Conservation (phyloP, 257 asterid species). For the Solanum pinnatisectum region DNA sequence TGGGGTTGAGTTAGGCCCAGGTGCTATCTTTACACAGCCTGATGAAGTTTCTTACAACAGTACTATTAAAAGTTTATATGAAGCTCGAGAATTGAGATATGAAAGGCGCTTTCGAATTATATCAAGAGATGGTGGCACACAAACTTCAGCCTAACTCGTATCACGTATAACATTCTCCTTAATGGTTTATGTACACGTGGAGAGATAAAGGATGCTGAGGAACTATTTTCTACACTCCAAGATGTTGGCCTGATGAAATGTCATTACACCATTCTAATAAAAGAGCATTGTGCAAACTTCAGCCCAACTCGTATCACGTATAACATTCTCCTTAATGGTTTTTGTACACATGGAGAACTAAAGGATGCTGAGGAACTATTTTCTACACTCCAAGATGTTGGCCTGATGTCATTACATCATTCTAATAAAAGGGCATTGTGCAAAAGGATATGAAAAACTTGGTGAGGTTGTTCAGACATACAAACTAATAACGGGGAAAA, state of each 20-base stretch:
- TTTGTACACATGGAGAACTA: slow-evolving; percentile 46
- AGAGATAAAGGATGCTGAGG: too few relatives aligned
- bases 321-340: slow-evolving; percentile 55
- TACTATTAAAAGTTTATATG: slow-evolving; percentile 46
- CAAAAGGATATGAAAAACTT: too few relatives aligned
- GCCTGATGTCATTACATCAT: too few relatives aligned
- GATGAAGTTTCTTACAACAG: slow-evolving; percentile 53
- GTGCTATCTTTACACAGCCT: neutral
- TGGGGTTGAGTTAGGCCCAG: too few relatives aligned
- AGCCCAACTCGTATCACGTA: slow-evolving; percentile 37
- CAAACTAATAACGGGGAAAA: slow-evolving; percentile 34
- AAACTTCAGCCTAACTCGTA: slow-evolving; percentile 37
- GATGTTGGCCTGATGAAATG: too few relatives aligned
- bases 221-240: too few relatives aligned
- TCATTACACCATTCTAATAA: too few relatives aligned
- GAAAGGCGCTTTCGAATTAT: slow-evolving; percentile 28
- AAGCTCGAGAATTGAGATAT: slow-evolving; percentile 20
- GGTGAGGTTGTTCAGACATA: slow-evolving; percentile 44
- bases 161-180: slow-evolving; percentile 53
- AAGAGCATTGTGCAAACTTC: too few relatives aligned
- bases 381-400: too few relatives aligned
- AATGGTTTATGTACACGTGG: slow-evolving; percentile 51
- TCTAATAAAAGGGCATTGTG: too few relatives aligned
- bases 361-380: slow-evolving; percentile 45
- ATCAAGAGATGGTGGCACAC: slow-evolving; percentile 31